A percentile compares a stretch with the other conserved stretches of the same genome.
Evolutionary conservation across 1,284 basidiomycete genomes (phyloP).

Genomic region (Fomitiporia mediterranea): DNA sequence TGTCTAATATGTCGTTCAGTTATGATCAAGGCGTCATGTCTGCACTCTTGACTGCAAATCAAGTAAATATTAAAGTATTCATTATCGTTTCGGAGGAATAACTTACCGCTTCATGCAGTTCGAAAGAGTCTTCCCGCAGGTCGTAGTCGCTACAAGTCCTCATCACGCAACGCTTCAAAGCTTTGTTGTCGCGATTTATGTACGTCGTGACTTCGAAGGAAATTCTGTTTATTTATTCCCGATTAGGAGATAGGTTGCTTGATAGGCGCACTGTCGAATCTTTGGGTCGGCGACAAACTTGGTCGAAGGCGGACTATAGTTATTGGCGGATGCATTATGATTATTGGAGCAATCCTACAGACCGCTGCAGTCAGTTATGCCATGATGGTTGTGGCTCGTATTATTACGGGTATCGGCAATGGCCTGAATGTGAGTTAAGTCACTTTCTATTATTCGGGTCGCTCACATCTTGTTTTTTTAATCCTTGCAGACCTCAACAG

Average conservation of each 20-base stretch:
- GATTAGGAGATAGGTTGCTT: slow-evolving; percentile 50
- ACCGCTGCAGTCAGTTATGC: slow-evolving; percentile 48
- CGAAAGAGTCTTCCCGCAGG: slow-evolving; percentile 47
- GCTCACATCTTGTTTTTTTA: not conserved
- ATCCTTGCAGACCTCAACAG: slow-evolving; percentile 50
- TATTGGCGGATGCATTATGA: slow-evolving; percentile 53
- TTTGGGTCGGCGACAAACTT: slow-evolving; percentile 52
- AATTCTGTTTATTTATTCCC: slow-evolving; percentile 10
- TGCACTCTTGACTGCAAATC: slow-evolving; percentile 49
- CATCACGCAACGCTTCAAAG: slow-evolving; percentile 52
- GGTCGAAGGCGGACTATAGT: slow-evolving; percentile 50
- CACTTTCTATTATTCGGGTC: not conserved
- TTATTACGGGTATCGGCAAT: slow-evolving; percentile 63
- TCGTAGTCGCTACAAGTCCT: slow-evolving; percentile 32
- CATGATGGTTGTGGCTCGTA: slow-evolving; percentile 57
- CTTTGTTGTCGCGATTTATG: slow-evolving; percentile 51
- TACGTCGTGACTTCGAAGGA: slow-evolving; percentile 25
- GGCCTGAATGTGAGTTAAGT: slow-evolving; percentile 51
- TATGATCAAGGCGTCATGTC: slow-evolving; percentile 68
- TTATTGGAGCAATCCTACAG: slow-evolving; percentile 57
- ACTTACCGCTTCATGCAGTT: slow-evolving; percentile 26
- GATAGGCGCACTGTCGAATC: slow-evolving; percentile 45
- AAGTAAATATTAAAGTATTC: not conserved
- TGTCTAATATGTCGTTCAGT: slow-evolving; percentile 25
- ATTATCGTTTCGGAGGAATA: too few relatives aligned